phyloP scores from a whole-genome alignment of 805 yeast species.

The Starmerella potacharoeniae region DNA sequence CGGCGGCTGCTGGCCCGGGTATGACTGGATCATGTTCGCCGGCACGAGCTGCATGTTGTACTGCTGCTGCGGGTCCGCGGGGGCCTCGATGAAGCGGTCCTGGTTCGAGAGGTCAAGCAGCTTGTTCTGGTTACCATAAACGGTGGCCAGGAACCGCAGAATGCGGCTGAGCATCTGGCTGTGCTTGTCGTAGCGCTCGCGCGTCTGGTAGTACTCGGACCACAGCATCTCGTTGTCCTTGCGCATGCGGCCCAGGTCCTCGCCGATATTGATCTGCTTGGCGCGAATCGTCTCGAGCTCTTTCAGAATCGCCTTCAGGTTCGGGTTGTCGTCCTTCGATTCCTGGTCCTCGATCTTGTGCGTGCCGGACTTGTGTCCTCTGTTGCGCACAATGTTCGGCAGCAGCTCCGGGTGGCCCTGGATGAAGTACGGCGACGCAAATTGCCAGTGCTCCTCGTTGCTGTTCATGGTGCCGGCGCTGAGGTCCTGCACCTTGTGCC shows the following conservation, averaged over 20 bases:
- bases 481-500: constrained; percentile 96
- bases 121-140: constrained; percentile 58
- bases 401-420: constrained; percentile 72
- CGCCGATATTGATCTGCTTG: constrained; percentile 70
- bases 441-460: constrained; percentile 78
- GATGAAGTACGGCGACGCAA: constrained; percentile 69
- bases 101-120: constrained; percentile 26
- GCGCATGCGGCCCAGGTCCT: constrained; percentile 70
- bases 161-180: constrained; percentile 82
- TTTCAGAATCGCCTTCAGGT: constrained; percentile 42
- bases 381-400: constrained; percentile 74
- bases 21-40: constrained; percentile 2
- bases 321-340: constrained; percentile 32
- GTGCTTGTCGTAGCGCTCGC: constrained; percentile 79
- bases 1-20: neutral
- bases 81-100: constrained; percentile 8
- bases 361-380: constrained; percentile 29
- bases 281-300: constrained; percentile 68
- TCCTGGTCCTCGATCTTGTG: neutral
- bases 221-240: constrained; percentile 83
- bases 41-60: constrained; percentile 7
- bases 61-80: constrained; percentile 3
- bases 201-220: constrained; percentile 73
- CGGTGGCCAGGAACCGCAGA: constrained; percentile 71
- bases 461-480: constrained; percentile 45